These are phyloP conservation scores for Triticum aestivum DNA, from an alignment of 176 grass and related monocot genomes.

Conservation along the genomic window DNA sequence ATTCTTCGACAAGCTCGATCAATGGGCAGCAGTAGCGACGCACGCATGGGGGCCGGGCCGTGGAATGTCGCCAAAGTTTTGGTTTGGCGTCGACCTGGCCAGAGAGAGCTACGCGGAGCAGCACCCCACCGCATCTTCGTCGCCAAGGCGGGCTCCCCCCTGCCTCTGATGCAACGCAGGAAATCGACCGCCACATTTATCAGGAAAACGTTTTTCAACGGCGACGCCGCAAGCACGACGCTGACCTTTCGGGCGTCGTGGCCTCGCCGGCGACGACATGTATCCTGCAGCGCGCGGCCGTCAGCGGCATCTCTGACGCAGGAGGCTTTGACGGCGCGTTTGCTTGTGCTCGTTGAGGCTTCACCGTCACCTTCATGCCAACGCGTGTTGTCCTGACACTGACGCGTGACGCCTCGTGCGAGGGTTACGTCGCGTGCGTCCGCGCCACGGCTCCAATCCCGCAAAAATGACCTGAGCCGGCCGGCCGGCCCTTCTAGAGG, in stretches of 20 bases:
- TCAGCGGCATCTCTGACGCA: neutral
- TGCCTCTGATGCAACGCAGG: too few species aligned
- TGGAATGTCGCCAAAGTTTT: too few species aligned
- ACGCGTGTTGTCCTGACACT: neutral
- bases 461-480: neutral
- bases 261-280: neutral
- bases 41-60: neutral
- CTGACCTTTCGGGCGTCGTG: neutral
- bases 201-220: neutral
- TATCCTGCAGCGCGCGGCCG: neutral
- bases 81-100: too few species aligned
- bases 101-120: too few species aligned
- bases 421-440: neutral
- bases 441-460: neutral
- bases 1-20: neutral
- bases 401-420: neutral
- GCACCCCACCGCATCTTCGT: too few species aligned
- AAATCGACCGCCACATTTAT: neutral
- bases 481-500: neutral
- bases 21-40: neutral
- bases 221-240: neutral
- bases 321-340: neutral
- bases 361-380: too few species aligned
- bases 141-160: too few species aligned
- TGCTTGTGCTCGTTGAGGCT: too few species aligned